Percentiles rank a stretch among this genome's conserved stretches.
phyloP scores from a whole-genome alignment of 179 eudicot species.

The Vitellaria paradoxa region DNA sequence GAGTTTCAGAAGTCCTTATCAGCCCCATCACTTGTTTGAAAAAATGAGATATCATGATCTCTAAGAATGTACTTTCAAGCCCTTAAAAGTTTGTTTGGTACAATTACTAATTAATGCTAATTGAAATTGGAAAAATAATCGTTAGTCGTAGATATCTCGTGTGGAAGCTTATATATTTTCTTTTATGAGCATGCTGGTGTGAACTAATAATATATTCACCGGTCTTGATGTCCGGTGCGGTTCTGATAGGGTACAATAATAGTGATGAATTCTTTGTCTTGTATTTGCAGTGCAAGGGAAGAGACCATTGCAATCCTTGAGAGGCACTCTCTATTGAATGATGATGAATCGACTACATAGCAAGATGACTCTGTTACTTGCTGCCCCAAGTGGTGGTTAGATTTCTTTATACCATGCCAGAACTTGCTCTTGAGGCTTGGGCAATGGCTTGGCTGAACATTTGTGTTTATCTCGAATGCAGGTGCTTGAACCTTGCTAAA shows the following conservation, averaged over 20 bases:
- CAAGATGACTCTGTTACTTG: neutral
- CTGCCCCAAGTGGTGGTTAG: too few relatives aligned
- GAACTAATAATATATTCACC: too few relatives aligned
- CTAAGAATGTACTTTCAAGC: too few relatives aligned
- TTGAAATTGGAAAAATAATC: neutral
- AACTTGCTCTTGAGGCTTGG: too few relatives aligned
- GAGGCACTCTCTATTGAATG: slow-evolving; percentile 36
- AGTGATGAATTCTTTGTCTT: neutral
- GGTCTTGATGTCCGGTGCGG: neutral
- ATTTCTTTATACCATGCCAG: too few relatives aligned
- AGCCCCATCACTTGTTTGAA: neutral
- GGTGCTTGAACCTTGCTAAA: too few relatives aligned
- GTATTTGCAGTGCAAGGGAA: slow-evolving; percentile 63
- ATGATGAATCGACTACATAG: neutral
- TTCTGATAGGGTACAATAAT: too few relatives aligned
- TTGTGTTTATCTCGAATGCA: too few relatives aligned
- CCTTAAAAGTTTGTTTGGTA: neutral
- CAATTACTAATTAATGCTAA: neutral
- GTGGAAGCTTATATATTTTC: neutral
- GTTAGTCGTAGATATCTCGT: neutral
- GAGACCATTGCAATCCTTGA: slow-evolving; percentile 68
- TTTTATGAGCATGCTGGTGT: neutral
- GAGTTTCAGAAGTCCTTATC: neutral
- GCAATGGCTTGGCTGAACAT: too few relatives aligned
- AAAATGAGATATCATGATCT: neutral